phyloP scores from a whole-genome alignment of 176 grass and related monocot species.

The Juncus effusus region DNA sequence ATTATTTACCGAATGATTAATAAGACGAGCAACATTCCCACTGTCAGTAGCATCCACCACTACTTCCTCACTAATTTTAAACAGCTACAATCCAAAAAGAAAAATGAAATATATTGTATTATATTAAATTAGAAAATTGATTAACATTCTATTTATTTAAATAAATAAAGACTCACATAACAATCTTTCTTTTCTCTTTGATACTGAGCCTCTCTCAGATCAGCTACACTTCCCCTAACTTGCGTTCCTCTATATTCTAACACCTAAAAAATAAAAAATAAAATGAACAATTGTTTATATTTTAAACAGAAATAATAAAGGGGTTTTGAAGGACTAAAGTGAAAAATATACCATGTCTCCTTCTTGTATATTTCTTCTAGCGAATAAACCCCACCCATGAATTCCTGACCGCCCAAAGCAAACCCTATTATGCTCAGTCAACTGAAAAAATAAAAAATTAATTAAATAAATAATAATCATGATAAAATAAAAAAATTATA shows the following conservation, averaged over 20 bases:
- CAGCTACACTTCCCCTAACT: constrained; percentile 85
- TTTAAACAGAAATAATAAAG: constrained; percentile 6
- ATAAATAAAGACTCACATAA: constrained; percentile 62
- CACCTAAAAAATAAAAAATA: constrained; percentile 47
- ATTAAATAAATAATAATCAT: constrained; percentile 19
- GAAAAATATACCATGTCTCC: constrained; percentile 79
- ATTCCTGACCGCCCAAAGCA: constrained; percentile 98
- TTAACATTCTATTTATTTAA: background rate
- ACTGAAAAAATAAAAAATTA: constrained; percentile 45
- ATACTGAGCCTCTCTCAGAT: constrained; percentile 78
- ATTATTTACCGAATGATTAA: constrained; percentile 93
- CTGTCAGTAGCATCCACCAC: constrained; percentile 98
- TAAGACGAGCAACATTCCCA: constrained; percentile 87
- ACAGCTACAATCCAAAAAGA: constrained; percentile 51
- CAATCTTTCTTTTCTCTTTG: constrained; percentile 90
- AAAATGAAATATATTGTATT: constrained; percentile 16
- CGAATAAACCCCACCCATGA: constrained; percentile 98
- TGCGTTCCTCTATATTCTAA: constrained; percentile 94
- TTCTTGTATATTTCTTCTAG: constrained; percentile 88
- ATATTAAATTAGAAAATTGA: constrained; percentile 17
- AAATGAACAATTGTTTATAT: constrained; percentile 6
- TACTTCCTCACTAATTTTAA: constrained; percentile 99
- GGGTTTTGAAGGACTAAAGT: constrained; percentile 13
- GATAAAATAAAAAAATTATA: background rate
- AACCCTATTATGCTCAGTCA: constrained; percentile 90